Conservation (phyloP, 805 yeast species). For the Maudiozyma saulgeensis region DNA sequence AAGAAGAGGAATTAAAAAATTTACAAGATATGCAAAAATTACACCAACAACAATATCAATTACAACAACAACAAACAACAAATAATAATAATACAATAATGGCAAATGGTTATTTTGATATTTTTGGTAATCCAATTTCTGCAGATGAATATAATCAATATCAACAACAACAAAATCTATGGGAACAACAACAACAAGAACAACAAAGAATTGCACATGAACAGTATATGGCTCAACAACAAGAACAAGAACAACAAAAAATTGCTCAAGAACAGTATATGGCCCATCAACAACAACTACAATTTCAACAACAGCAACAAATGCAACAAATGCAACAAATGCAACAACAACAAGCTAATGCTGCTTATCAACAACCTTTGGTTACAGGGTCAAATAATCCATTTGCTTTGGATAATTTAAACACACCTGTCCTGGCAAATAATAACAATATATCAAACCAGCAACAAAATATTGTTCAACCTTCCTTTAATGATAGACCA, state of each 20-base stretch:
- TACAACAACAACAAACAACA: constrained; percentile 9
- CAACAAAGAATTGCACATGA: constrained; percentile 22
- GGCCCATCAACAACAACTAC: not conserved
- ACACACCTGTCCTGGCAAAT: not conserved
- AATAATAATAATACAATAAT: not conserved
- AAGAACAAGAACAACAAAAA: constrained; percentile 2
- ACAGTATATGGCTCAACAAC: constrained; percentile 9
- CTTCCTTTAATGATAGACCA: no score
- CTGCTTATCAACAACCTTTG: constrained; percentile 39
- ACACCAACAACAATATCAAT: constrained; percentile 15
- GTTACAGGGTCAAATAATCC: constrained; percentile 73
- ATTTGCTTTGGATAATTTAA: constrained; percentile 40
- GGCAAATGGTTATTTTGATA: constrained; percentile 17
- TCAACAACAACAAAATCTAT: constrained; percentile 23
- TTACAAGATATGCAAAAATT: constrained; percentile 22
- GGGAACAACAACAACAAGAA: constrained; percentile 23
- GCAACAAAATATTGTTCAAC: no score
- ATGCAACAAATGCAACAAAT: constrained; percentile 2
- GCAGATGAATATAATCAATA: constrained; percentile 21
- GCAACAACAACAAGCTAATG: constrained; percentile 13
- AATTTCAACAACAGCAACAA: constrained; percentile 1
- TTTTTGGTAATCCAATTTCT: constrained; percentile 23
- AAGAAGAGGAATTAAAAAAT: constrained; percentile 25
- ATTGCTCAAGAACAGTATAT: not conserved
- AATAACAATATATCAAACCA: no score